phyloP scores from a whole-genome alignment of 73 alveolate genomes.

The Blepharisma japonicum region DNA sequence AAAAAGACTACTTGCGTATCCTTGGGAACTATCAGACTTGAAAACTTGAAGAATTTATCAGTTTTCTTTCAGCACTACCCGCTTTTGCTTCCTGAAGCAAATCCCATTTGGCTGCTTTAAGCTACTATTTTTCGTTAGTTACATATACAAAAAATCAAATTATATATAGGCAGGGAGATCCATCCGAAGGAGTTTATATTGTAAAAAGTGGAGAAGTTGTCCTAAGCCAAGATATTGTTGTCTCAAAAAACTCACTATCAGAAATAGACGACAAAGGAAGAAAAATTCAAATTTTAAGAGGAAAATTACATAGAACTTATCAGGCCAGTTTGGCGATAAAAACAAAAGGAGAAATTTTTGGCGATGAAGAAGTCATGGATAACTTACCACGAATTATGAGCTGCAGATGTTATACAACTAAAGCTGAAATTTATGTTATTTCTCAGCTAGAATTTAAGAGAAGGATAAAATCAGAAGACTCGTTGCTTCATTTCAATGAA shows the following conservation, averaged over 20 bases:
- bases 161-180: slow-evolving; percentile 38
- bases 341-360: slow-evolving; percentile 21
- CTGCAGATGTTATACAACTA: slow-evolving; percentile 3
- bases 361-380: slow-evolving; percentile 12
- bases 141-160: slow-evolving; percentile 17
- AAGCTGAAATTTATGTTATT: neutral
- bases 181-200: slow-evolving; percentile 29
- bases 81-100: slow-evolving; percentile 46
- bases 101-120: slow-evolving; percentile 27
- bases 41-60: slow-evolving; percentile 34
- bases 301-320: neutral
- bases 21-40: slow-evolving; percentile 34
- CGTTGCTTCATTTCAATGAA: neutral
- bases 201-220: slow-evolving; percentile 54
- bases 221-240: slow-evolving; percentile 23
- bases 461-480: slow-evolving; percentile 18
- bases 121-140: slow-evolving; percentile 26
- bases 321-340: slow-evolving; percentile 48
- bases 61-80: slow-evolving; percentile 36
- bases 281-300: neutral
- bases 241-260: neutral
- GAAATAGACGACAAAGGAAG: slow-evolving; percentile 2
- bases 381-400: slow-evolving; percentile 1
- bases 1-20: slow-evolving; percentile 42
- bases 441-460: neutral